These are phyloP conservation scores for Fusarium duplospermum DNA, from an alignment of 2,329 filamentous ascomycete species.

Conservation along the genomic window DNA sequence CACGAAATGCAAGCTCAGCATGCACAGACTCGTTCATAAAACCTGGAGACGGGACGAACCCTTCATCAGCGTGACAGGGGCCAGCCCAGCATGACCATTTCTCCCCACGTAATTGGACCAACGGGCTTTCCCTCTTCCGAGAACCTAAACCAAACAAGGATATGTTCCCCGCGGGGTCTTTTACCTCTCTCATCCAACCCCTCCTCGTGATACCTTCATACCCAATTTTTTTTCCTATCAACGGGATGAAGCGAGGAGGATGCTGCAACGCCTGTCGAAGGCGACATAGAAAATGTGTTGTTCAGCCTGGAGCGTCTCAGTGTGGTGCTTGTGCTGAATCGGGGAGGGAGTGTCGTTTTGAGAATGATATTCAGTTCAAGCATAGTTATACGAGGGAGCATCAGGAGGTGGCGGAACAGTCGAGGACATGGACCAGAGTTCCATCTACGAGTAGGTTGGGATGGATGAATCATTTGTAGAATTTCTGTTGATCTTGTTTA, in stretches of 20 bases:
- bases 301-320: conserved; percentile 7
- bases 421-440: background rate
- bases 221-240: background rate
- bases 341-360: conserved; percentile 20
- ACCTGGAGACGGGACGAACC: background rate
- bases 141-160: background rate
- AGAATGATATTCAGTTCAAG: conserved; percentile 23
- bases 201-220: background rate
- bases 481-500: background rate
- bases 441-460: background rate
- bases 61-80: background rate
- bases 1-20: background rate
- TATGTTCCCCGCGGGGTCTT: background rate
- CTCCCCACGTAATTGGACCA: background rate
- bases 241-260: conserved; percentile 20
- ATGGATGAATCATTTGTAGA: background rate
- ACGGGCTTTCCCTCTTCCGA: background rate
- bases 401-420: background rate
- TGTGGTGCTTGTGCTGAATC: conserved; percentile 21
- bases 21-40: background rate
- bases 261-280: conserved; percentile 21
- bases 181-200: conserved; percentile 1
- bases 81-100: background rate
- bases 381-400: conserved; percentile 8
- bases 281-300: conserved; percentile 25